phyloP scores from a whole-genome alignment of 441 rosid genomes.

The Erysimum pusillum region DNA sequence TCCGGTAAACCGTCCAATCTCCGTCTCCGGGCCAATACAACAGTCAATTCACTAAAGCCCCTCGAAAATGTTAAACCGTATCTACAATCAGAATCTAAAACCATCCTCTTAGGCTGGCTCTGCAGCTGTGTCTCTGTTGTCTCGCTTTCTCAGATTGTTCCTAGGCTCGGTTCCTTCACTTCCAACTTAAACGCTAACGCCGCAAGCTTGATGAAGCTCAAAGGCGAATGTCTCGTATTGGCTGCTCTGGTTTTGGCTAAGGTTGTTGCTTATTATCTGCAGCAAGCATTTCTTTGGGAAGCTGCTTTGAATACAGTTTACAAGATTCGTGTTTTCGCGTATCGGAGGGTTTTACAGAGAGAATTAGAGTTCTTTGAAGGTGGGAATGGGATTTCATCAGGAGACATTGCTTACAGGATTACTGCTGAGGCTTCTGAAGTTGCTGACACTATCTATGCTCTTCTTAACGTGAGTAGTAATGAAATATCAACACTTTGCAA shows the following conservation, averaged over 20 bases:
- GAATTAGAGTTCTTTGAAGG: conserved; percentile 88
- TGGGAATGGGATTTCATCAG: conserved; percentile 64
- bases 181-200: conserved; percentile 47
- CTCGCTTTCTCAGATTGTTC: conserved; percentile 76
- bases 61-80: conserved; percentile 62
- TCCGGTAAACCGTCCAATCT: conserved; percentile 40
- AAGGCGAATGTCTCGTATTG: conserved; percentile 54
- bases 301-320: conserved; percentile 70
- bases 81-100: conserved; percentile 59
- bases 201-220: conserved; percentile 44
- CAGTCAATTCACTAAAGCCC: conserved; percentile 38
- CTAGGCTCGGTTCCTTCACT: conserved; percentile 69
- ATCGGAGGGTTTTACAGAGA: conserved; percentile 66
- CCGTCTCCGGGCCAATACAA: conserved; percentile 37
- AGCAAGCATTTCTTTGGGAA: conserved; percentile 85
- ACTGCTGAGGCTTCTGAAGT: conserved; percentile 90
- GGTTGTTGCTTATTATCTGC: conserved; percentile 66
- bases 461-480: conserved; percentile 70
- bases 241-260: conserved; percentile 60
- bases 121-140: conserved; percentile 75
- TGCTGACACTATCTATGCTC: conserved; percentile 74
- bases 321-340: conserved; percentile 67
- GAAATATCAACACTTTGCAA: neutral
- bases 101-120: conserved; percentile 82
- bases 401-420: conserved; percentile 84